phyloP scores from a whole-genome alignment of 2,329 filamentous ascomycete species.

The Tolypocladium endophyticum region DNA sequence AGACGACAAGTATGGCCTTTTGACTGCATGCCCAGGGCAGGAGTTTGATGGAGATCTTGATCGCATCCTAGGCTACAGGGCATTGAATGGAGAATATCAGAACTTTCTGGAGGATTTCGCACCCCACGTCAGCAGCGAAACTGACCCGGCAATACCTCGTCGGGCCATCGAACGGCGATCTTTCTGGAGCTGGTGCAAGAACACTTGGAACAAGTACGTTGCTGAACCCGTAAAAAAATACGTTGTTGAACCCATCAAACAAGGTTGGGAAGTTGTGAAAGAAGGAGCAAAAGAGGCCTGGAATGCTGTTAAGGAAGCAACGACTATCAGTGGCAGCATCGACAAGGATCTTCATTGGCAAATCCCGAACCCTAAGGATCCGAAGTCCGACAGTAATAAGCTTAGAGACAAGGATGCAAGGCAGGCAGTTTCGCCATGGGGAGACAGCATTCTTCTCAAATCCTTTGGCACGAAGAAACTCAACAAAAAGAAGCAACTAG shows the following conservation, averaged over 20 bases:
- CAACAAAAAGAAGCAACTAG: constrained; percentile 2
- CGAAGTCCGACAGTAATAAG: not conserved
- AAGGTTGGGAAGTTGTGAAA: too few relatives aligned
- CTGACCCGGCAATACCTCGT: not conserved
- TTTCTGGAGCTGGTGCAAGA: not conserved
- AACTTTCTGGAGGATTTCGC: not conserved
- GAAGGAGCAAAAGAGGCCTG: too few relatives aligned
- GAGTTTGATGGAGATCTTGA: constrained; percentile 19
- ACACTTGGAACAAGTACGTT: not conserved
- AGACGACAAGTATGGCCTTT: constrained; percentile 12
- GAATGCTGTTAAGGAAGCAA: constrained; percentile 1
- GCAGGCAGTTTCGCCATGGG: constrained; percentile 16
- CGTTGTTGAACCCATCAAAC: too few relatives aligned
- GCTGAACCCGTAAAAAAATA: not conserved
- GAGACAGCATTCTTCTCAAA: constrained; percentile 16
- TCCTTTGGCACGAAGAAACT: constrained; percentile 8
- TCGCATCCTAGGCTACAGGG: constrained; percentile 9
- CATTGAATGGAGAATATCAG: not conserved
- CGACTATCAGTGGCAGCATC: constrained; percentile 5
- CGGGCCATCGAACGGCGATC: not conserved
- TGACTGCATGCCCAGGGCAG: constrained; percentile 14
- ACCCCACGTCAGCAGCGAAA: not conserved
- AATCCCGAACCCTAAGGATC: constrained; percentile 7
- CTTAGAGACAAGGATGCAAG: constrained; percentile 9
- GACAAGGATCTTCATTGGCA: constrained; percentile 9